A percentile compares a stretch with the other conserved stretches of the same genome.
Evolutionary conservation across 495 filamentous ascomycete genomes (phyloP).

Genomic region (Lentithecium fluviatile): DNA sequence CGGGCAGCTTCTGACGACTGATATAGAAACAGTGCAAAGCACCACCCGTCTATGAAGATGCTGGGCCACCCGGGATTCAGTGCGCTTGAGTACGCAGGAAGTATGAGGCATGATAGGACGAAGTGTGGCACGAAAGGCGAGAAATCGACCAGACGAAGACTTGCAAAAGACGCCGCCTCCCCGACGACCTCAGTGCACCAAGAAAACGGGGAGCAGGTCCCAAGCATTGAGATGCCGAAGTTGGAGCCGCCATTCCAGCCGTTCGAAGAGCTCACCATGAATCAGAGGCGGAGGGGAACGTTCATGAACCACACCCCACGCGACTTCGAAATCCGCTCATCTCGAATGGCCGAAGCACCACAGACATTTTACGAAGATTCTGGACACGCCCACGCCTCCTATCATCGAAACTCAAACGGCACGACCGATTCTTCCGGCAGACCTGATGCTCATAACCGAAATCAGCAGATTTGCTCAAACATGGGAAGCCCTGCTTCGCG

Average conservation of each 20-base stretch:
- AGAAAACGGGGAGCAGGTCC: not conserved
- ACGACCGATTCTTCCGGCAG: not conserved
- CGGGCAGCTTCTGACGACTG: not conserved
- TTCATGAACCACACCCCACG: slow-evolving; percentile 38
- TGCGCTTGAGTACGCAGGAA: slow-evolving; percentile 23
- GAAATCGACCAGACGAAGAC: not conserved
- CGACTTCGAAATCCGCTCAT: slow-evolving; percentile 17
- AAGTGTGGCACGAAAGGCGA: not conserved
- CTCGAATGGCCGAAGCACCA: not conserved
- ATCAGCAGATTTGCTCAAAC: not conserved
- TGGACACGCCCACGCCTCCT: not conserved
- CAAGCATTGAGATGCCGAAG: not conserved
- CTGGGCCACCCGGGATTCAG: slow-evolving; percentile 31
- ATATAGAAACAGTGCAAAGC: not conserved
- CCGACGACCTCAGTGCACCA: not conserved
- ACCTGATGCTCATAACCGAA: not conserved
- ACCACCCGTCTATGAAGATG: slow-evolving; percentile 6
- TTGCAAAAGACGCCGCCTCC: not conserved
- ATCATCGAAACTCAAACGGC: not conserved
- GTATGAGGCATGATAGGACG: slow-evolving; percentile 1
- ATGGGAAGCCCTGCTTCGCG: not conserved
- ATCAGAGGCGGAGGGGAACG: slow-evolving; percentile 9
- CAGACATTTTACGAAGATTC: not conserved
- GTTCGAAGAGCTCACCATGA: slow-evolving; percentile 3
- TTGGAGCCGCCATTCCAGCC: not conserved